Evolutionary conservation across 495 filamentous ascomycete species (phyloP), one percentile per base, ranked within the genome.

Genomic region (Cercophora samala): DNA sequence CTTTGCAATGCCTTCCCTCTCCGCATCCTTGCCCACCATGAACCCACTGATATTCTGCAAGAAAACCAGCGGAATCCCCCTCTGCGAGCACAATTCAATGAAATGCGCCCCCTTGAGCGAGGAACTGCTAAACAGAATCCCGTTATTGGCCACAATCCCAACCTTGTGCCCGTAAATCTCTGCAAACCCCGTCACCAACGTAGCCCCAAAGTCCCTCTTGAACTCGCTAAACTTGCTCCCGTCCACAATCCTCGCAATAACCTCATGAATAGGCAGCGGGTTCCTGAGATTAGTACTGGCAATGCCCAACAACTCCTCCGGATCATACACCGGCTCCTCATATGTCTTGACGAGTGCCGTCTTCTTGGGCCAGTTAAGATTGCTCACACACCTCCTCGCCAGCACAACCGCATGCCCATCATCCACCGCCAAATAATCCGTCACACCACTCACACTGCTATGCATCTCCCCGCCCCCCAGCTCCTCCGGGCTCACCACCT

Each of bases 31-130:
- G 26, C 95, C 95, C 15, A 99, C 95, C 95, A 99, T 99, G 83
- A 99, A 99, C 25, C 95, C 95, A 6, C 86, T 89, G 75, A 99
- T 99, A 74, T 99, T 99, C 75, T 99, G 95, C 51, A 99, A 79
- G 78, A 99, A 99, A 32, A 99, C 81, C 0, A 99, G 82, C 18
- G 95, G 94, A 60, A 98, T 91, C 24, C 88, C 85, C 61, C 96
- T 90, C 77, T 98, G 91, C 6, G 88, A 86, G 81, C 95, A 97
- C n/a, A 99, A 88, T 77, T 99, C 91, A 74, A 98, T 96, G 79
- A 99, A 99, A 78, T 99, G 95, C 4, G 95, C 93, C 13, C 95
- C 95, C 78, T 99, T 99, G 59, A 97, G 85, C 3, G 92, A 88
- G 18, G 90, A 91, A 70, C 91, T 87, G 51, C 91, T 94, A 84